Conservation (phyloP, 305 asterid genomes). For the Fraxinus greggii region DNA sequence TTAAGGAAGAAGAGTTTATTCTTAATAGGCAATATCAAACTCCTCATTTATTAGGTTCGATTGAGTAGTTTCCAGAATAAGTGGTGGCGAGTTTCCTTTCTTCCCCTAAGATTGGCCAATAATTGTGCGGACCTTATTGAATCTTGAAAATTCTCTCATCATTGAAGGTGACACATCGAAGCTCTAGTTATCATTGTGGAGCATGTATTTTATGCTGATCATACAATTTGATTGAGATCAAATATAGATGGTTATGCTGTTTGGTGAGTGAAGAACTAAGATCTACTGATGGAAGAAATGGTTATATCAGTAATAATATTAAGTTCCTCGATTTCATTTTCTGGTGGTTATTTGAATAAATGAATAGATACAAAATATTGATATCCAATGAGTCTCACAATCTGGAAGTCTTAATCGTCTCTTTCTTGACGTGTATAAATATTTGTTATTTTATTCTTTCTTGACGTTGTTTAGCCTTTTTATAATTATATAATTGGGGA, state of each 20-base stretch:
- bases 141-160: not conserved
- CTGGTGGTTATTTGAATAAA: not conserved
- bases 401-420: not conserved
- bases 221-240: not conserved
- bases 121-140: not conserved
- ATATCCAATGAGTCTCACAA: not conserved
- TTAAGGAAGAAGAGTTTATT: not conserved
- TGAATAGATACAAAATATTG: not conserved
- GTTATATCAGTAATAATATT: not conserved
- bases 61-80: not conserved
- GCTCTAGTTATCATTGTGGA: not conserved
- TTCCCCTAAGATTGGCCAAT: not conserved
- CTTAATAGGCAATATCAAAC: not conserved
- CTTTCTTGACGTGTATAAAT: not conserved
- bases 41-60: not conserved
- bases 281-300: not conserved
- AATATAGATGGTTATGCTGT: not conserved
- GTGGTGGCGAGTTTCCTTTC: not conserved
- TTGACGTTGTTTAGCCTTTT: not conserved
- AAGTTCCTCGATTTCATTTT: not conserved
- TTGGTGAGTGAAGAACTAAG: not conserved
- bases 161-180: not conserved
- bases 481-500: not conserved
- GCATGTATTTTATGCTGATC: not conserved
- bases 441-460: not conserved